phyloP scores from a whole-genome alignment of 164 flowering plant species.

The Nymphaea colorata region DNA sequence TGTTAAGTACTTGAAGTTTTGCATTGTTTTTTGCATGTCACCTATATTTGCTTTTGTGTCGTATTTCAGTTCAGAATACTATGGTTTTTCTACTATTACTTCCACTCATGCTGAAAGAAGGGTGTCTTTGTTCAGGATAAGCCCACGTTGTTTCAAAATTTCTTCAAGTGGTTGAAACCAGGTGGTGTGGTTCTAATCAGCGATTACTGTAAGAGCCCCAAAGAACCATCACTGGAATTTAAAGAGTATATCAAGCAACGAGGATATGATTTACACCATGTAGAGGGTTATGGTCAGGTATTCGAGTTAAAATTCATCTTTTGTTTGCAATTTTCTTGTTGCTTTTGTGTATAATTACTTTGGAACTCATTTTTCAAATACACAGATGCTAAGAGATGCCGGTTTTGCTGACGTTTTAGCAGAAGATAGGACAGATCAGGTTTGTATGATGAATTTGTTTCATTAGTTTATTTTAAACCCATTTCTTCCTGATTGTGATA shows the following conservation, averaged over 20 bases:
- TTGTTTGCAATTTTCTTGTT: background rate
- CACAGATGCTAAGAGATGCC: constrained; percentile 94
- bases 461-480: background rate
- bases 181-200: constrained; percentile 92
- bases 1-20: too few relatives aligned
- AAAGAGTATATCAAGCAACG: constrained; percentile 69
- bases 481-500: background rate
- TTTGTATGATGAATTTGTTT: constrained; percentile 5
- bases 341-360: background rate
- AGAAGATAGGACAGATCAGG: constrained; percentile 95
- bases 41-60: too few relatives aligned
- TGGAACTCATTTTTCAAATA: background rate
- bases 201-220: constrained; percentile 77
- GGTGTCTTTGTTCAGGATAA: constrained; percentile 51
- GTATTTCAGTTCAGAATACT: too few relatives aligned
- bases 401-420: constrained; percentile 84
- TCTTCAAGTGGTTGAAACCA: constrained; percentile 94
- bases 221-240: constrained; percentile 65
- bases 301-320: background rate
- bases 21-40: too few relatives aligned
- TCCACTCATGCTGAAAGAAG: background rate
- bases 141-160: constrained; percentile 67
- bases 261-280: constrained; percentile 93
- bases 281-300: constrained; percentile 87
- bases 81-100: background rate